Evolutionary conservation across 2,329 filamentous ascomycete genomes (phyloP).

Genomic region (Colletotrichum lentis): DNA sequence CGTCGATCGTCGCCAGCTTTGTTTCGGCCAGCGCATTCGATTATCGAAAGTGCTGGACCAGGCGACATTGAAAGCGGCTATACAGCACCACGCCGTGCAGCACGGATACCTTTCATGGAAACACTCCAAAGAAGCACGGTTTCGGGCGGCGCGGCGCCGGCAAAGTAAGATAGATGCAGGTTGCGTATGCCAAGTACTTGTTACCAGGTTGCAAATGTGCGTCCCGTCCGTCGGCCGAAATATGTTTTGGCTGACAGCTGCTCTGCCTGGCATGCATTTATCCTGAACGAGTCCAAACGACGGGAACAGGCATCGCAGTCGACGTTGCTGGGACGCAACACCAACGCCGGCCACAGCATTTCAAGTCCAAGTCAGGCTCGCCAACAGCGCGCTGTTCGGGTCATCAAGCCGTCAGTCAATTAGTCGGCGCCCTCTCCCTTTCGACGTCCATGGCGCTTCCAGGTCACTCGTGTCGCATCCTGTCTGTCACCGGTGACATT

Average conservation of each 20-base stretch:
- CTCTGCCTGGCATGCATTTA: neutral
- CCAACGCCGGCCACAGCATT: neutral
- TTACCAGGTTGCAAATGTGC: conserved; percentile 23
- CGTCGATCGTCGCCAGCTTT: conserved; percentile 15
- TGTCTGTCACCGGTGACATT: conserved; percentile 16
- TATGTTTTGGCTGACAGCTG: conserved; percentile 16
- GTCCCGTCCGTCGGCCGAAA: conserved; percentile 19
- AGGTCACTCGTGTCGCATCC: conserved; percentile 20
- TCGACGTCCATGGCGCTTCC: neutral
- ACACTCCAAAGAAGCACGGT: conserved; percentile 2
- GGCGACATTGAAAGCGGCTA: neutral
- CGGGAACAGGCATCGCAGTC: neutral
- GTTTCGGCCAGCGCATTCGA: conserved; percentile 10
- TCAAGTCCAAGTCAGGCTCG: neutral
- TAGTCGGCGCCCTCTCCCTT: conserved; percentile 18
- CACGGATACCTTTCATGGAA: no score
- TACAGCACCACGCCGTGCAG: no score
- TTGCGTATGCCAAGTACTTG: conserved; percentile 30
- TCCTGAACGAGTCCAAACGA: neutral
- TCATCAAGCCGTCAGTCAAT: neutral
- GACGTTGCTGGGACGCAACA: neutral
- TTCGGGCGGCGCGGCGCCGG: conserved; percentile 23
- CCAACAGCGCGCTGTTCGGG: conserved; percentile 4
- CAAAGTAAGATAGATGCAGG: conserved; percentile 11
- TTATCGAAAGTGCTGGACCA: conserved; percentile 8